Evolutionary conservation across 73 alveolate genomes (phyloP).

Genomic region (Tetrahymena borealis): DNA sequence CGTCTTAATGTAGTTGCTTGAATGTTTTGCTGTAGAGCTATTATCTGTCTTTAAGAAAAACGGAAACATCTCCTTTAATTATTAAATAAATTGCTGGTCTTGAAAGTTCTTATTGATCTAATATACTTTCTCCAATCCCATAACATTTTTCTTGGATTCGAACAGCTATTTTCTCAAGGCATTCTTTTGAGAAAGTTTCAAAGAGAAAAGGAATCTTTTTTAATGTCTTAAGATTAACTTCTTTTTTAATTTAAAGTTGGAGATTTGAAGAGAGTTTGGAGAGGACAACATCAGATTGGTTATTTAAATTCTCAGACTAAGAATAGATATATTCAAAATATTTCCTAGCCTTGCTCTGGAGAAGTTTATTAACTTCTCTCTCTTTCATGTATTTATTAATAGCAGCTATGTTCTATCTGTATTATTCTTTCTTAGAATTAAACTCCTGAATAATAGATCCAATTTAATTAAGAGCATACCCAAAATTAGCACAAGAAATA

Average conservation of each 20-base stretch:
- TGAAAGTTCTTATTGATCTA: background rate
- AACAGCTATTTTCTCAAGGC: background rate
- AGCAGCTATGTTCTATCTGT: background rate
- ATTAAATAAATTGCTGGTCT: background rate
- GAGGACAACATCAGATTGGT: background rate
- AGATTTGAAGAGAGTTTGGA: background rate
- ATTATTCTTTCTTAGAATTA: background rate
- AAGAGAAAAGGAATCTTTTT: background rate
- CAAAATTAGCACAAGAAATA: background rate
- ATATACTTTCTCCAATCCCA: background rate
- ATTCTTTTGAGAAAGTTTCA: background rate
- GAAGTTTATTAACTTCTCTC: background rate
- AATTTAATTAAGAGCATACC: background rate
- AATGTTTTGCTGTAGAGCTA: background rate
- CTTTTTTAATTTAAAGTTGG: background rate
- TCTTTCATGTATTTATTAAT: background rate
- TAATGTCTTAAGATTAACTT: background rate
- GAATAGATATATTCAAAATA: background rate
- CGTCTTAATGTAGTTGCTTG: background rate
- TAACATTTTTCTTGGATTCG: background rate
- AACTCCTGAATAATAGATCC: background rate
- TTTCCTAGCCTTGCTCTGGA: background rate
- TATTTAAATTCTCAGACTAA: background rate
- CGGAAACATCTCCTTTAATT: background rate
- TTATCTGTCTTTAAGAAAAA: background rate